Evolutionary conservation across 106 monocot species (phyloP).

Genomic region (Ottelia alismoides): DNA sequence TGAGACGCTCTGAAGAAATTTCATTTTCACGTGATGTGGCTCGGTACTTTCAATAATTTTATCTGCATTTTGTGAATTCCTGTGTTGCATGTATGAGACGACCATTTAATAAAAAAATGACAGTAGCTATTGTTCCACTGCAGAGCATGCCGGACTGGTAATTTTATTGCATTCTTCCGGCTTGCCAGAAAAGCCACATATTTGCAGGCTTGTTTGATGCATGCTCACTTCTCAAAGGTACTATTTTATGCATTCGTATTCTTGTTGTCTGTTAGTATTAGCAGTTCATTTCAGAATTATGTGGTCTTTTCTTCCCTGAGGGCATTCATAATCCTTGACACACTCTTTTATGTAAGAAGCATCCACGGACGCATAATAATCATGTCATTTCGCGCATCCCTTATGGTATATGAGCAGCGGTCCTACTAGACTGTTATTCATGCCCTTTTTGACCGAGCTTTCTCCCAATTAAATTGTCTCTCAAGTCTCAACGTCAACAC

Average conservation of each 20-base stretch:
- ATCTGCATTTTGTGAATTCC: neutral
- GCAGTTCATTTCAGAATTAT: neutral
- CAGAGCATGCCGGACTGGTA: constrained; percentile 81
- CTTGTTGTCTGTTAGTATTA: too few relatives aligned
- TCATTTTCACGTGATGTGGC: constrained; percentile 85
- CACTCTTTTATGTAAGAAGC: too few relatives aligned
- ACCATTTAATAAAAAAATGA: too few relatives aligned
- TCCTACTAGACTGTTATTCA: too few relatives aligned
- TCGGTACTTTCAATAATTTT: constrained; percentile 27
- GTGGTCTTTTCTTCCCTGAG: neutral
- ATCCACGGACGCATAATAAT: too few relatives aligned
- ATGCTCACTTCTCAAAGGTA: constrained; percentile 99
- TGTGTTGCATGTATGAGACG: neutral
- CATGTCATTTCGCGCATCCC: too few relatives aligned
- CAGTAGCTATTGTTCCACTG: constrained; percentile 4
- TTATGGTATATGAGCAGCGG: too few relatives aligned
- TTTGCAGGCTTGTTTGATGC: constrained; percentile 95
- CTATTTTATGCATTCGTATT: neutral
- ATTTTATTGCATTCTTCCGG: constrained; percentile 81
- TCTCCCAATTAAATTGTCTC: too few relatives aligned
- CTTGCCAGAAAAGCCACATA: constrained; percentile 95
- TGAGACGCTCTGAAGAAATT: constrained; percentile 67
- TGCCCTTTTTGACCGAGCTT: too few relatives aligned
- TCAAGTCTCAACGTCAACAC: too few relatives aligned
- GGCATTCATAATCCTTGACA: too few relatives aligned